Conservation (phyloP, 2,329 filamentous ascomycete genomes). For the Ascochyta rabiei region DNA sequence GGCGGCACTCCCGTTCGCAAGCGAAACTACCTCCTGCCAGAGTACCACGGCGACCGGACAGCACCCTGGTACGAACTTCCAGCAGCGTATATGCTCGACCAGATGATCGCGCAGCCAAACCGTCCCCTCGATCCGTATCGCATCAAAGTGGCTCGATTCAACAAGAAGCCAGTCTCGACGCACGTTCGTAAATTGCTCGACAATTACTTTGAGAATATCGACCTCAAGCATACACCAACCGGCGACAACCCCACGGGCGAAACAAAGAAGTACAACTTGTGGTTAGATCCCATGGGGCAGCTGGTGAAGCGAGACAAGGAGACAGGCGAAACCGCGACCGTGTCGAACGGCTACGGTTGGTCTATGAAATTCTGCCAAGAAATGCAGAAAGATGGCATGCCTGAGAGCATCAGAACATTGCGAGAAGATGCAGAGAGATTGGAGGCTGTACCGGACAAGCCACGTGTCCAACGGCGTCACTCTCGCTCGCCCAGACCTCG, state of each 20-base stretch:
- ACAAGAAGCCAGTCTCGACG: constrained; percentile 68
- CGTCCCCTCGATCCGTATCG: constrained; percentile 74
- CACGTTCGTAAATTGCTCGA: constrained; percentile 74
- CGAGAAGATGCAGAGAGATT: constrained; percentile 28
- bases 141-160: constrained; percentile 66
- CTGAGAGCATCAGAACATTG: constrained; percentile 28
- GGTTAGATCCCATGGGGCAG: constrained; percentile 76
- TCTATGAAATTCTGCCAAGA: constrained; percentile 78
- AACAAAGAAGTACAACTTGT: constrained; percentile 53
- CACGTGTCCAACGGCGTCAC: constrained; percentile 15
- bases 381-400: constrained; percentile 64
- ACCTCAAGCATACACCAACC: constrained; percentile 56
- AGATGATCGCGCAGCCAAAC: constrained; percentile 76
- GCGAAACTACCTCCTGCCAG: constrained; percentile 70
- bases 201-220: constrained; percentile 68
- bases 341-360: constrained; percentile 88
- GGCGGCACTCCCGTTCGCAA: constrained; percentile 54
- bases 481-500: constrained; percentile 19
- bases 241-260: constrained; percentile 46
- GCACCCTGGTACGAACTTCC: constrained; percentile 82
- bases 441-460: constrained; percentile 19
- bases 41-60: constrained; percentile 75
- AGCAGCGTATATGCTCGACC: constrained; percentile 79
- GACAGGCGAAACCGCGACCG: constrained; percentile 68
- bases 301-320: constrained; percentile 67